Evolutionary conservation across 495 filamentous ascomycete species (phyloP).

Genomic region (Thozetella sp.): DNA sequence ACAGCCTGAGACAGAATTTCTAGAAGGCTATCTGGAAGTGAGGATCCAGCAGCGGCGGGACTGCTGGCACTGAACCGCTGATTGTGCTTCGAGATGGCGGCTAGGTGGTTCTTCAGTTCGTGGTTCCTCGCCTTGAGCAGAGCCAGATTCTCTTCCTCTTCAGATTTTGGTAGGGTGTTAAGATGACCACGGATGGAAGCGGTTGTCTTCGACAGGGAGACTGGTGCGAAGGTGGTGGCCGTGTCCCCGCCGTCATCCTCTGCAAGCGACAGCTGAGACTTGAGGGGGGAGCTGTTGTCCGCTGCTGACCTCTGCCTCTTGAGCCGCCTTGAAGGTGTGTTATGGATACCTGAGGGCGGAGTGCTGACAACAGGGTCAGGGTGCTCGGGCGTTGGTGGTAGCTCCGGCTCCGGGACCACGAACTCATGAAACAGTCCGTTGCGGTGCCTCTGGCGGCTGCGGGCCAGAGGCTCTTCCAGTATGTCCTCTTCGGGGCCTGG

Average conservation of each 20-base stretch:
- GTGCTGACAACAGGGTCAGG: slow-evolving; percentile 53
- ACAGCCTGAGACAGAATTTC: slow-evolving; percentile 38
- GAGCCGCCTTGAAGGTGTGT: slow-evolving; percentile 47
- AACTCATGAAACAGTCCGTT: slow-evolving; percentile 35
- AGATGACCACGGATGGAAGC: background rate
- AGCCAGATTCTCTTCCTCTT: background rate
- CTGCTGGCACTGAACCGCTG: background rate
- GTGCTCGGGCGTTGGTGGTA: slow-evolving; percentile 71
- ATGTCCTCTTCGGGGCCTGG: slow-evolving; percentile 38
- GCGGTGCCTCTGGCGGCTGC: slow-evolving; percentile 32
- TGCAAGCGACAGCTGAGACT: slow-evolving; percentile 24
- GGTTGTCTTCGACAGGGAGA: background rate
- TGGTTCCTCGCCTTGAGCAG: background rate
- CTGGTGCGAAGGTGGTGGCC: background rate
- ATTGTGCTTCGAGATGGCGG: background rate
- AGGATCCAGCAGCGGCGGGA: background rate
- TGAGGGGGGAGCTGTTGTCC: slow-evolving; percentile 43
- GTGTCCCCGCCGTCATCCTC: background rate
- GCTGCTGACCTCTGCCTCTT: slow-evolving; percentile 37
- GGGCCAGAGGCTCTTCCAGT: slow-evolving; percentile 42
- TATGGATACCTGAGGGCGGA: slow-evolving; percentile 54
- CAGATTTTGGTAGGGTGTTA: background rate
- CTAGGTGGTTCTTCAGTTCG: background rate
- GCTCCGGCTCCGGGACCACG: slow-evolving; percentile 57
- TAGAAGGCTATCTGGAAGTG: slow-evolving; percentile 22